Evolutionary conservation across 805 yeast species (phyloP).

Genomic region (Metschnikowia similis): DNA sequence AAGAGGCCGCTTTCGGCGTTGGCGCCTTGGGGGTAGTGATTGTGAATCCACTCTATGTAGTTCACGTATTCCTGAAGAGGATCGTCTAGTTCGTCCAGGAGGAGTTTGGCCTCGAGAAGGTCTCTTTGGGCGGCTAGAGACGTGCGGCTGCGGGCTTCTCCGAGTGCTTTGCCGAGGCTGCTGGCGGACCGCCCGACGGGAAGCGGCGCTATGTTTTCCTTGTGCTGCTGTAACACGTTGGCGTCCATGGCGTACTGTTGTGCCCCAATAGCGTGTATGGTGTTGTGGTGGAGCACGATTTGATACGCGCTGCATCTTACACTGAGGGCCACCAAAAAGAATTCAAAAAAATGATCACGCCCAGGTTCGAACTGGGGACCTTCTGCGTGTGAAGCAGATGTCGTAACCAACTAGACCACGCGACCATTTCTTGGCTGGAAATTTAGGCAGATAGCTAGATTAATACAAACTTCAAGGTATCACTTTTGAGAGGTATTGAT

Average conservation of each 20-base stretch:
- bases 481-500: no score
- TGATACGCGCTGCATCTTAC: background rate
- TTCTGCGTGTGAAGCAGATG: conserved; percentile 22
- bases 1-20: conserved; percentile 63
- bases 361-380: conserved; percentile 24
- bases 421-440: conserved; percentile 8
- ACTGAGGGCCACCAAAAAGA: background rate
- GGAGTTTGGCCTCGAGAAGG: conserved; percentile 23
- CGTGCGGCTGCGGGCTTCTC: conserved; percentile 6
- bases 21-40: conserved; percentile 58
- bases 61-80: conserved; percentile 75
- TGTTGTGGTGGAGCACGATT: background rate
- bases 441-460: no score
- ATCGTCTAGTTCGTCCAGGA: conserved; percentile 64
- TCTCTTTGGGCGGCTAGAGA: conserved; percentile 27
- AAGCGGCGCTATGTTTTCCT: conserved; percentile 72
- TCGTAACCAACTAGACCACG: conserved; percentile 22
- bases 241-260: conserved; percentile 14
- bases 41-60: conserved; percentile 69
- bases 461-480: no score
- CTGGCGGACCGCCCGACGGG: conserved; percentile 65
- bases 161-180: conserved; percentile 46
- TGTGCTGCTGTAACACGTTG: conserved; percentile 41
- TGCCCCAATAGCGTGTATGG: background rate
- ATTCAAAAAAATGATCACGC: conserved; percentile 17